phyloP scores from a whole-genome alignment of 805 yeast species.

The Candida krabiensis region DNA sequence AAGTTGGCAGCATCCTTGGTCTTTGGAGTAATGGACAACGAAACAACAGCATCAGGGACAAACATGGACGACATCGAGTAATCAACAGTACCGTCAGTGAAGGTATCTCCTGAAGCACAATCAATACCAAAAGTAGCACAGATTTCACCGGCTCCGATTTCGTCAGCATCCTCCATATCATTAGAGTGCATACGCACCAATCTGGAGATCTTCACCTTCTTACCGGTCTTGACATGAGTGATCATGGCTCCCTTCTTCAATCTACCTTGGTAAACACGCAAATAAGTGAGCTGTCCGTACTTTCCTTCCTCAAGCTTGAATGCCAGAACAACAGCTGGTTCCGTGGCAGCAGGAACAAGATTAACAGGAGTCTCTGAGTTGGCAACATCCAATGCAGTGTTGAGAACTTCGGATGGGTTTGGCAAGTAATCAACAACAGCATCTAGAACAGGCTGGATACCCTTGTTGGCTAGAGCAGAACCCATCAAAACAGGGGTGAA shows the following conservation, averaged over 20 bases:
- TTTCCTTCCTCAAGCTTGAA: conserved; percentile 98
- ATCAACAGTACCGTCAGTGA: conserved; percentile 77
- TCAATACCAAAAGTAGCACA: conserved; percentile 99
- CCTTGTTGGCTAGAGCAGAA: conserved; percentile 94
- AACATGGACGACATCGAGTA: conserved; percentile 97
- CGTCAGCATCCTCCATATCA: conserved; percentile 97
- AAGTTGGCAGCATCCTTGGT: conserved; percentile 85
- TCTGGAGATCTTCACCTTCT: conserved; percentile 88
- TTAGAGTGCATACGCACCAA: conserved; percentile 98
- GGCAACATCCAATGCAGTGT: conserved; percentile 80
- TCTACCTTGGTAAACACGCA: conserved; percentile 96
- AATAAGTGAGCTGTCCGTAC: conserved; percentile 95
- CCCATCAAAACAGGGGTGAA: conserved; percentile 99
- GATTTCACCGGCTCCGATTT: conserved; percentile 96
- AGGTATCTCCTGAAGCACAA: conserved; percentile 98
- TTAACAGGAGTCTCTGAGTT: conserved; percentile 67
- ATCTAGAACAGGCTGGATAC: conserved; percentile 92
- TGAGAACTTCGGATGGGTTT: conserved; percentile 89
- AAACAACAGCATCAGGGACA: conserved; percentile 98
- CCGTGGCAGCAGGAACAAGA: conserved; percentile 66
- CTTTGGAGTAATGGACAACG: conserved; percentile 86
- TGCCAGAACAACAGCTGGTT: conserved; percentile 95
- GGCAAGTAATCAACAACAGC: conserved; percentile 96
- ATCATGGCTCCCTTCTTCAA: conserved; percentile 88
- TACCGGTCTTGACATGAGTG: conserved; percentile 87